Conservation (phyloP, 768 basidiomycete species). For the Tubosaeta sp. region DNA sequence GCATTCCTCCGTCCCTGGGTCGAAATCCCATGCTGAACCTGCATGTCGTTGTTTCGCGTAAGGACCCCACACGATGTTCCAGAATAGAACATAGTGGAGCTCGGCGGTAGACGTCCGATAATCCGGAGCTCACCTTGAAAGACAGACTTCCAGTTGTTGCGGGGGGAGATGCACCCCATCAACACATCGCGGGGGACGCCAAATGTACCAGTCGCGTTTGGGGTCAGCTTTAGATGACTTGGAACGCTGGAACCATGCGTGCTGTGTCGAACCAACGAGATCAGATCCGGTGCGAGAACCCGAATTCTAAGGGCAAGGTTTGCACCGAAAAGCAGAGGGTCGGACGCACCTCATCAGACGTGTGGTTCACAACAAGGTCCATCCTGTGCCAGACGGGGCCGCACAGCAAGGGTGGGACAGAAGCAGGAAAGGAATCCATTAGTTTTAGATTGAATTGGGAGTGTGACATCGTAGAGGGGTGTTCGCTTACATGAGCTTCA, state of each 20-base stretch:
- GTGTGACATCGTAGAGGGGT: slow-evolving; percentile 11
- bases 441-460: not conserved
- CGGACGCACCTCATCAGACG: slow-evolving; percentile 52
- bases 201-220: slow-evolving; percentile 75
- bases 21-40: slow-evolving; percentile 72
- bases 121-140: slow-evolving; percentile 48
- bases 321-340: not conserved
- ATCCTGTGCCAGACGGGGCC: slow-evolving; percentile 41
- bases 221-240: slow-evolving; percentile 45
- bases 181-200: slow-evolving; percentile 57
- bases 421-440: slow-evolving; percentile 1
- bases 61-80: slow-evolving; percentile 1
- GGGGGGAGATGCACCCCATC: slow-evolving; percentile 56
- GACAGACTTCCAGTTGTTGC: slow-evolving; percentile 68
- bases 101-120: not conserved
- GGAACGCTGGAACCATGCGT: slow-evolving; percentile 67
- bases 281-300: not conserved
- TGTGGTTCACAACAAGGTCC: slow-evolving; percentile 77
- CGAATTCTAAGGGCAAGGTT: slow-evolving; percentile 2
- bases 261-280: slow-evolving; percentile 34
- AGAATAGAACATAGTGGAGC: not conserved
- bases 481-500: slow-evolving; percentile 61
- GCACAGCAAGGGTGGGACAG: slow-evolving; percentile 2
- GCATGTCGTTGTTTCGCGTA: slow-evolving; percentile 2
- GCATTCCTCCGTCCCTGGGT: slow-evolving; percentile 61